Evolutionary conservation across 2,329 filamentous ascomycete genomes (phyloP).

Genomic region (Daldinia sp.): DNA sequence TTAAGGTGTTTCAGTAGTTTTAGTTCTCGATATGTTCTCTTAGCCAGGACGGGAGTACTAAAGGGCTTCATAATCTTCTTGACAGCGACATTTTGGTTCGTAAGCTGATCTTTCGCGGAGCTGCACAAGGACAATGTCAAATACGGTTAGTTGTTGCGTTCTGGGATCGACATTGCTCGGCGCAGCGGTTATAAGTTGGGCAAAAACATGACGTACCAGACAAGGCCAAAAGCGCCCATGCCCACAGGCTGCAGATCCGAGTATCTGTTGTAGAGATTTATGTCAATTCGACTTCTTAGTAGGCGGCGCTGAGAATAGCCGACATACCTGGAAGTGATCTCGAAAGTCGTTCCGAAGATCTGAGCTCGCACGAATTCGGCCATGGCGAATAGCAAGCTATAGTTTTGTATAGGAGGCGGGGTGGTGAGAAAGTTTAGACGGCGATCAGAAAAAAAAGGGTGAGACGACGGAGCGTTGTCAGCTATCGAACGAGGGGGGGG

Average conservation of each 20-base stretch:
- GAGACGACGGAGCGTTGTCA: constrained; percentile 22
- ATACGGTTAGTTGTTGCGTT: constrained; percentile 27
- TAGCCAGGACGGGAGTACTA: constrained; percentile 97
- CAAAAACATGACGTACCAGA: constrained; percentile 76
- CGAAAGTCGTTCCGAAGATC: constrained; percentile 99
- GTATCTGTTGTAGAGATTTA: constrained; percentile 72
- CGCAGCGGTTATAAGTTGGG: constrained; percentile 9
- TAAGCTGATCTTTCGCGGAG: constrained; percentile 97
- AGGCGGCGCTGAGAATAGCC: constrained; percentile 24
- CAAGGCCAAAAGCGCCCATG: constrained; percentile 98
- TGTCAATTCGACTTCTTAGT: constrained; percentile 40
- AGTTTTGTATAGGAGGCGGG: constrained; percentile 26
- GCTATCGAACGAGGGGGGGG: constrained; percentile 34
- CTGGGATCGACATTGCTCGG: constrained; percentile 5
- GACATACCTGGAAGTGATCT: constrained; percentile 94
- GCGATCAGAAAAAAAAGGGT: constrained; percentile 27
- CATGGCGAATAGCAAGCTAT: constrained; percentile 70
- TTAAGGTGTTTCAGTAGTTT: constrained; percentile 96
- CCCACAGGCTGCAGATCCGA: constrained; percentile 98
- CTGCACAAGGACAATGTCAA: constrained; percentile 60
- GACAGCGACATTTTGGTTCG: constrained; percentile 94
- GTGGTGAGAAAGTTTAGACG: constrained; percentile 30
- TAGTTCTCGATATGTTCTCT: constrained; percentile 96
- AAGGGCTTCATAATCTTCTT: constrained; percentile 99
- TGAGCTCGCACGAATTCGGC: constrained; percentile 99